Evolutionary conservation across 2,329 filamentous ascomycete species (phyloP).

Genomic region (Immersiporthe knoxdaviesiana): DNA sequence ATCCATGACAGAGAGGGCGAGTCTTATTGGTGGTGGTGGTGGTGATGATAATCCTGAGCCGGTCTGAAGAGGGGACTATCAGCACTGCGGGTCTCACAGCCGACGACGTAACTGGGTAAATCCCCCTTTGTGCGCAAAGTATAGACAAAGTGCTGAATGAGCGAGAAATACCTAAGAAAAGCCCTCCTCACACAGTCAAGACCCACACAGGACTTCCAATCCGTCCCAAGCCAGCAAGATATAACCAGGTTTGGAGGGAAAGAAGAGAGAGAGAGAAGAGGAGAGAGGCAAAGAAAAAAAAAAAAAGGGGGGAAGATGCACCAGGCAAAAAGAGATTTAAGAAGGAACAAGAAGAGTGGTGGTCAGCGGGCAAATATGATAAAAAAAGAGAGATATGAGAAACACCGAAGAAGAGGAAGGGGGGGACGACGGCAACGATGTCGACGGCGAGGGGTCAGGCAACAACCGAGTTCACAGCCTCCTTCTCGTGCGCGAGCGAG

Average conservation of each 20-base stretch:
- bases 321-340: background rate
- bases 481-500: background rate
- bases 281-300: too few species aligned
- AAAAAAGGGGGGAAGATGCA: background rate
- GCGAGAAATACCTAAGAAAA: background rate
- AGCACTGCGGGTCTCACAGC: constrained; percentile 7
- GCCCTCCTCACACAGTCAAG: background rate
- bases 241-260: background rate
- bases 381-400: constrained; percentile 7
- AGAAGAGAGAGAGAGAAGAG: background rate
- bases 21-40: constrained; percentile 11
- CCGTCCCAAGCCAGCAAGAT: background rate
- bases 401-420: background rate
- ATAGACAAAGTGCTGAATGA: background rate
- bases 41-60: constrained; percentile 10
- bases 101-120: background rate
- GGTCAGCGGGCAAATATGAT: constrained; percentile 26
- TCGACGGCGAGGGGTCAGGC: constrained; percentile 19
- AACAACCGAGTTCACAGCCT: constrained; percentile 29
- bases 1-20: constrained; percentile 25
- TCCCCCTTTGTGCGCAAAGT: background rate
- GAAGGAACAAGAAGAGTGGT: constrained; percentile 4
- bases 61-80: constrained; percentile 15
- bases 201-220: background rate
- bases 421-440: background rate